phyloP scores from a whole-genome alignment of 768 basidiomycete species.

The Psilocybe cubensis region DNA sequence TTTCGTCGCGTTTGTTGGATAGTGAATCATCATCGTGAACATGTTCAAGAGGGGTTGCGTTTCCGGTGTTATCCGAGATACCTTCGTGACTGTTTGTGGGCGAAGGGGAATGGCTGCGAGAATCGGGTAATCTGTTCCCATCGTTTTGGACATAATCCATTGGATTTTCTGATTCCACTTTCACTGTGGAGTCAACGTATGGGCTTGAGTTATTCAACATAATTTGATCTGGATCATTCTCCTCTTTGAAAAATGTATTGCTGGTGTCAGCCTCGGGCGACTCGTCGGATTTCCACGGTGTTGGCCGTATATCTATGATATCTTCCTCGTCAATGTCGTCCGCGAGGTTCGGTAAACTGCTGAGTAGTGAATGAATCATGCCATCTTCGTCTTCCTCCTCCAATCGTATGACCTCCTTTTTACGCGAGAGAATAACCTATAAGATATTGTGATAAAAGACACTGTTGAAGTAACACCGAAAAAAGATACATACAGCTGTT shows the following conservation, averaged over 20 bases:
- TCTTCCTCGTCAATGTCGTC: conserved; percentile 36
- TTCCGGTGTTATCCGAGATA: background rate
- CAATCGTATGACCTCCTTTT: conserved; percentile 63
- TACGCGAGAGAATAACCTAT: conserved; percentile 77
- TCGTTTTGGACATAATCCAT: background rate
- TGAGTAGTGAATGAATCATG: conserved; percentile 79
- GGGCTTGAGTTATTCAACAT: background rate
- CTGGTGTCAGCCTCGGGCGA: background rate
- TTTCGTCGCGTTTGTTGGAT: background rate
- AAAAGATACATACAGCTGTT: conserved; percentile 62
- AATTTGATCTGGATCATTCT: background rate
- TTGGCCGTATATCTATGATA: background rate
- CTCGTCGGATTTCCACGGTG: background rate
- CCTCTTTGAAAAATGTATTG: conserved; percentile 21
- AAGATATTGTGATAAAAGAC: background rate
- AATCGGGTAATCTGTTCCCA: background rate
- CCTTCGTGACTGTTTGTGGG: background rate
- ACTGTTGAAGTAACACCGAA: background rate
- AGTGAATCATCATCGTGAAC: background rate
- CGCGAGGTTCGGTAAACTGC: conserved; percentile 59
- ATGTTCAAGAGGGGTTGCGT: background rate
- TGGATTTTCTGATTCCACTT: background rate
- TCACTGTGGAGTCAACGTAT: background rate
- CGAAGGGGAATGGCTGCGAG: background rate
- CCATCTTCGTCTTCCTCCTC: conserved; percentile 77